phyloP scores from a whole-genome alignment of 2,329 filamentous ascomycete genomes.

The Colletotrichum spinosum region DNA sequence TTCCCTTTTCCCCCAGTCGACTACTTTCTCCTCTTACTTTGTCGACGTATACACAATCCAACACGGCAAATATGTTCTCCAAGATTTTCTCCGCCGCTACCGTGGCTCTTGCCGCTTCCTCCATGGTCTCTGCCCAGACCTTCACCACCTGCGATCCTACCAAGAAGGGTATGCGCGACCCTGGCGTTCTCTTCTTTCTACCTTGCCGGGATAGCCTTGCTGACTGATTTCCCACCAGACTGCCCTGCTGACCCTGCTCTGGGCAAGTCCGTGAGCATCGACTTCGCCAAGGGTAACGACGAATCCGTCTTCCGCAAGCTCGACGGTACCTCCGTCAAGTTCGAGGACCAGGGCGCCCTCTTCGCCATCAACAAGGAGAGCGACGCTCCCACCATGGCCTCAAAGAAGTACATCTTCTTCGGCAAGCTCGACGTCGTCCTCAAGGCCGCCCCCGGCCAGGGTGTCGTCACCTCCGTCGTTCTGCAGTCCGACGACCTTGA shows the following conservation, averaged over 20 bases:
- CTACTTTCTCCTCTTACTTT: not conserved
- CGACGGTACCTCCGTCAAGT: conserved; percentile 60
- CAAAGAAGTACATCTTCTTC: conserved; percentile 95
- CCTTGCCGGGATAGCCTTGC: conserved; percentile 25
- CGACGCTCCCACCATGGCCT: conserved; percentile 79
- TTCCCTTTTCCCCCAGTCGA: not conserved
- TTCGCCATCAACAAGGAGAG: conserved; percentile 76
- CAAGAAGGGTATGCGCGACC: conserved; percentile 56
- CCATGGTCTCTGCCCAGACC: conserved; percentile 66
- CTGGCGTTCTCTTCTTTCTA: not conserved
- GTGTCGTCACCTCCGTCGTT: conserved; percentile 91
- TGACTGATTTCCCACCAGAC: conserved; percentile 48
- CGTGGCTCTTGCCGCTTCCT: conserved; percentile 61
- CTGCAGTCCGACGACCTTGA: conserved; percentile 92
- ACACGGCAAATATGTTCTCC: conserved; percentile 38
- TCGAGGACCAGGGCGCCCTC: conserved; percentile 60
- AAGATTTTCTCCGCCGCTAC: conserved; percentile 58
- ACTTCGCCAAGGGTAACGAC: conserved; percentile 80
- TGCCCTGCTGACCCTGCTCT: conserved; percentile 85
- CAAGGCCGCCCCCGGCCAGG: conserved; percentile 82
- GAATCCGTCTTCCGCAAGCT: conserved; percentile 66
- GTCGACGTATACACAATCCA: not conserved
- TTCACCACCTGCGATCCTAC: conserved; percentile 67
- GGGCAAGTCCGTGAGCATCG: conserved; percentile 71
- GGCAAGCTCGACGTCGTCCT: conserved; percentile 84